Percentiles rank a stretch among this genome's conserved stretches.
phyloP scores from a whole-genome alignment of 495 filamentous ascomycete genomes.

The Beverwykella pulmonaria region DNA sequence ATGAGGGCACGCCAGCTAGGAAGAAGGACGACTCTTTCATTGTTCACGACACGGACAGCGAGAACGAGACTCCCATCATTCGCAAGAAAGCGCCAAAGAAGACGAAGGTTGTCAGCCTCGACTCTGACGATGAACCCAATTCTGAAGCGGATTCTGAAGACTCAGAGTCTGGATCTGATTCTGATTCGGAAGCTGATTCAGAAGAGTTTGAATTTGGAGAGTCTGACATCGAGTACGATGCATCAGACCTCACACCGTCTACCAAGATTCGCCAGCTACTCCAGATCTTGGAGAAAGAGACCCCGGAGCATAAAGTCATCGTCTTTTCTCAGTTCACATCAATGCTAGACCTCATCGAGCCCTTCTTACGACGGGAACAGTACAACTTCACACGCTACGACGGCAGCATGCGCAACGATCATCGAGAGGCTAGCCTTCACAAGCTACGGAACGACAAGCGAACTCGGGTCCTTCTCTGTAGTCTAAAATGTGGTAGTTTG shows the following conservation, averaged over 20 bases:
- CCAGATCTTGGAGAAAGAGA: constrained; percentile 77
- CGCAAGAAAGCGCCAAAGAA: constrained; percentile 49
- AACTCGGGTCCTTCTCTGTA: constrained; percentile 83
- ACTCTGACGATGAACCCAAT: constrained; percentile 46
- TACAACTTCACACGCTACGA: constrained; percentile 88
- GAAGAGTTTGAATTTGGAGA: constrained; percentile 37
- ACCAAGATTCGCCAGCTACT: constrained; percentile 89
- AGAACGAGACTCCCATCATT: constrained; percentile 37
- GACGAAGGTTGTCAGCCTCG: constrained; percentile 37
- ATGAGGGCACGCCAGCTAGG: constrained; percentile 42
- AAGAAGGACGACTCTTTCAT: constrained; percentile 38
- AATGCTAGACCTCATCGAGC: constrained; percentile 96
- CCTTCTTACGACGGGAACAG: constrained; percentile 73
- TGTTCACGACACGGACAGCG: constrained; percentile 32
- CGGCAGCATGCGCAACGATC: constrained; percentile 92
- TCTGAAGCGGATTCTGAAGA: constrained; percentile 36
- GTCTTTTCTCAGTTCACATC: constrained; percentile 97
- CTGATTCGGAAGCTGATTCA: constrained; percentile 32
- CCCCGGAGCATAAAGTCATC: constrained; percentile 83
- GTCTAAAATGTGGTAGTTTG: constrained; percentile 86
- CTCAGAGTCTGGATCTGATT: constrained; percentile 38
- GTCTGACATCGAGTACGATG: constrained; percentile 50
- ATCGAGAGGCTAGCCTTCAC: constrained; percentile 81
- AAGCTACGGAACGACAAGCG: constrained; percentile 70
- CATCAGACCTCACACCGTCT: constrained; percentile 62